Conservation (phyloP, 2,329 filamentous ascomycete species). For the Aurifilum marmelostoma region DNA sequence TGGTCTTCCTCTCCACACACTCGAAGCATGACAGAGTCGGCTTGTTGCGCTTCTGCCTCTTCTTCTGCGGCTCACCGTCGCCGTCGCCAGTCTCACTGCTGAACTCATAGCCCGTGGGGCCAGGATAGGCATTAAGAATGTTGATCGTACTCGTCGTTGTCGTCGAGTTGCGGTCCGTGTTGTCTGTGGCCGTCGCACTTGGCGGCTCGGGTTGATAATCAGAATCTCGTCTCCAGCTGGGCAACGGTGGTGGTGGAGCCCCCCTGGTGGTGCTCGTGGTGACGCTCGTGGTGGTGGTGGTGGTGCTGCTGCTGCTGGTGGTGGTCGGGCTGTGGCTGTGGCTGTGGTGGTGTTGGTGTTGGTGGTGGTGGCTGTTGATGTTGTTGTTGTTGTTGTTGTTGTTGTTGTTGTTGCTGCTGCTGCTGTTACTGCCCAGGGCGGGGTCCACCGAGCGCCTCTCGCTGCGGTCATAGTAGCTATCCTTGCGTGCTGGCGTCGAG, state of each 20-base stretch:
- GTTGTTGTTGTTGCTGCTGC: no score
- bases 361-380: no score
- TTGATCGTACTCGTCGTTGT: background rate
- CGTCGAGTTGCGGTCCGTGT: conserved; percentile 20
- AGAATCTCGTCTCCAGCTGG: conserved; percentile 14
- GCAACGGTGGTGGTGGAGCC: background rate
- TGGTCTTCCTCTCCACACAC: conserved; percentile 82
- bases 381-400: background rate
- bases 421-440: background rate
- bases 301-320: background rate
- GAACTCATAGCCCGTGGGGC: conserved; percentile 21
- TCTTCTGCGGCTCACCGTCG: conserved; percentile 50
- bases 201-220: conserved; percentile 15
- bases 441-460: conserved; percentile 17
- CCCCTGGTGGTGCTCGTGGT: background rate
- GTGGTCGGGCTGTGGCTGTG: conserved; percentile 17
- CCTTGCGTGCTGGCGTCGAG: conserved; percentile 18
- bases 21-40: conserved; percentile 78
- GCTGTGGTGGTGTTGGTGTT: no score
- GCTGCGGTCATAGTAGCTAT: conserved; percentile 12
- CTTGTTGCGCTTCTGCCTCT: conserved; percentile 85
- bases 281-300: no score
- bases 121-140: conserved; percentile 12
- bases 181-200: conserved; percentile 15
- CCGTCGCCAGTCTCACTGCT: conserved; percentile 33